Evolutionary conservation across 345 rosid genomes (phyloP), one percentile per base, ranked within the genome.

Genomic region (Melaleuca alternifolia): DNA sequence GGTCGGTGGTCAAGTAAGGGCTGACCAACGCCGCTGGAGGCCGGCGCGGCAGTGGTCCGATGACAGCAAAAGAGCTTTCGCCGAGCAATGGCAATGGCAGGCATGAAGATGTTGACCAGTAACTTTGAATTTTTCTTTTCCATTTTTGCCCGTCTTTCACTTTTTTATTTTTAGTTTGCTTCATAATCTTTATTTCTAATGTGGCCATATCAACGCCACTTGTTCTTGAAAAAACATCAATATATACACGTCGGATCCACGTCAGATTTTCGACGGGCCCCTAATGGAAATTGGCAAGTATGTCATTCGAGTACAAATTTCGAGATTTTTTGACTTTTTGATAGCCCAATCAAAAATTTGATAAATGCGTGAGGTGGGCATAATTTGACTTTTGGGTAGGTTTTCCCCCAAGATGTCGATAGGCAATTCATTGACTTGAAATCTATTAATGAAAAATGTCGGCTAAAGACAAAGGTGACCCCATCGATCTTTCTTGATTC

Each of bases 11-110:
- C 10, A 30, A 12, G 41, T 1, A 7, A 18, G 44, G 76, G 11
- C 76, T 41, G 15, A 62, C 41, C 44, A 14, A 15, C 0, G 10
- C 9, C 0, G 8, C 6, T 7, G 5, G 18, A 62, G 75, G 75
- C 28, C 20, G 10, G 0, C 10, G 41, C 10, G 10, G 75, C 10
- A 28, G 0, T 0, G 0, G 75, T 20, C 41, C 0, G n/a, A n/a
- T n/a, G n/a, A n/a, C n/a, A n/a, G n/a, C n/a, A n/a, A n/a, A n/a
- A 14, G 37, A 6, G 41, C 21, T 62, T 30, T 0, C 3, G 37
- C 20, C 2, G 0, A 28, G 41, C 41, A 0, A 61, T 61, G 3
- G 8, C 4, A 3, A n/a, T n/a, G n/a, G n/a, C n/a, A n/a, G n/a
- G 16, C 10, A 6, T 14, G 41, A 62, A 62, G 75, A 28, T 0